phyloP scores from a whole-genome alignment of 2,329 filamentous ascomycete species.

The Cadophora sp. region DNA sequence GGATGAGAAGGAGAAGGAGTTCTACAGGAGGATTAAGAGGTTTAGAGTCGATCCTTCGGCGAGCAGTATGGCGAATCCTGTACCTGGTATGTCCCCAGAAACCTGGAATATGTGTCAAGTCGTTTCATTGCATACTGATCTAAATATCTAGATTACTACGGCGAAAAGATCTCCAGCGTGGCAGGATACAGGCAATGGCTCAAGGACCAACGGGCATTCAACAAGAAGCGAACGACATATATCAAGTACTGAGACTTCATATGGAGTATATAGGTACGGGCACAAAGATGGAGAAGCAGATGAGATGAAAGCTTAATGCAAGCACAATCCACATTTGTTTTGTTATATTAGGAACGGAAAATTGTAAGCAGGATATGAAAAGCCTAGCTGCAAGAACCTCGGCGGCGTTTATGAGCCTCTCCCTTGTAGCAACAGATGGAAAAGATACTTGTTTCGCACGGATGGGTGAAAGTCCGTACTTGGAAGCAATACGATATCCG shows the following conservation, averaged over 20 bases:
- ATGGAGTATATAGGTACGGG: background rate
- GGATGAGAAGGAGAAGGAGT: conserved; percentile 89
- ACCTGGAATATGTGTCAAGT: background rate
- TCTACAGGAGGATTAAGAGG: conserved; percentile 90
- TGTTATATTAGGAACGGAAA: conserved; percentile 21
- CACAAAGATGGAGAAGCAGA: conserved; percentile 3
- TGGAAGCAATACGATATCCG: conserved; percentile 10
- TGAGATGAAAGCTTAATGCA: conserved; percentile 17
- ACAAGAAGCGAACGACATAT: conserved; percentile 70
- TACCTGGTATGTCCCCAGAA: conserved; percentile 48
- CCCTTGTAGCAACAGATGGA: conserved; percentile 35
- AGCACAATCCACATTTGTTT: conserved; percentile 22
- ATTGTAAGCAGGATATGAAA: conserved; percentile 18
- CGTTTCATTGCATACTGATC: conserved; percentile 61
- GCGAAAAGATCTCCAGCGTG: conserved; percentile 96
- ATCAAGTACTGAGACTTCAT: conserved; percentile 34
- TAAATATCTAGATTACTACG: conserved; percentile 77
- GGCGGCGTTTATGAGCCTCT: conserved; percentile 33
- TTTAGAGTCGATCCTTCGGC: conserved; percentile 90
- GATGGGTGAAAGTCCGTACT: background rate
- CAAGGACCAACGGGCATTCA: conserved; percentile 96
- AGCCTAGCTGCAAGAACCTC: conserved; percentile 20
- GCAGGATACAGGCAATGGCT: conserved; percentile 92
- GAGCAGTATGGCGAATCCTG: conserved; percentile 88
- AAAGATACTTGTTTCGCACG: conserved; percentile 2